Conservation (phyloP, 2,329 filamentous ascomycete species). For the Alternaria alternata region DNA sequence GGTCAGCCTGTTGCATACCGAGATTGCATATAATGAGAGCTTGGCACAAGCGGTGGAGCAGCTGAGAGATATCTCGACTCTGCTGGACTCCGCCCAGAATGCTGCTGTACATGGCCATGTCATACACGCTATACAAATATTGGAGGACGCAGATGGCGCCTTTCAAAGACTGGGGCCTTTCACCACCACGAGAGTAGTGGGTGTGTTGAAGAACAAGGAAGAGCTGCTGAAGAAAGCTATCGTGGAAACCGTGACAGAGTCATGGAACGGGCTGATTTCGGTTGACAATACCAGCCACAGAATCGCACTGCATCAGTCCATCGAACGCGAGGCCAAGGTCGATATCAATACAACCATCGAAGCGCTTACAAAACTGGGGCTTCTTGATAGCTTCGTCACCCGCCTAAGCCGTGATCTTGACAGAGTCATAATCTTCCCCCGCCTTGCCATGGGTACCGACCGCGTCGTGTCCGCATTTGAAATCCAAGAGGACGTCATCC, state of each 20-base stretch:
- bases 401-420: constrained; percentile 71
- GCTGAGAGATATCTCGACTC: constrained; percentile 59
- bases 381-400: constrained; percentile 60
- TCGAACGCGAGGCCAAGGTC: constrained; percentile 47
- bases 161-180: constrained; percentile 68
- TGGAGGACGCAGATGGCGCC: constrained; percentile 61
- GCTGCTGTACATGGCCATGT: constrained; percentile 57
- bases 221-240: constrained; percentile 73
- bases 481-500: constrained; percentile 48
- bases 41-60: constrained; percentile 61
- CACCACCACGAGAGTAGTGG: constrained; percentile 68
- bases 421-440: constrained; percentile 66
- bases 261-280: constrained; percentile 75
- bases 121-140: constrained; percentile 56
- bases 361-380: constrained; percentile 47
- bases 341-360: constrained; percentile 46
- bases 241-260: constrained; percentile 69
- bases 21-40: constrained; percentile 67
- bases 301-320: constrained; percentile 64
- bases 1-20: constrained; percentile 63
- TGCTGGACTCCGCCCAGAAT: constrained; percentile 58
- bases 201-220: constrained; percentile 70
- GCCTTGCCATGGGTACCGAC: constrained; percentile 57
- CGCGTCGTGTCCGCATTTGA: constrained; percentile 40
- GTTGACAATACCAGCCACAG: constrained; percentile 65